phyloP scores from a whole-genome alignment of 352 stramenopile genomes.

The Pythium brachiatum region DNA sequence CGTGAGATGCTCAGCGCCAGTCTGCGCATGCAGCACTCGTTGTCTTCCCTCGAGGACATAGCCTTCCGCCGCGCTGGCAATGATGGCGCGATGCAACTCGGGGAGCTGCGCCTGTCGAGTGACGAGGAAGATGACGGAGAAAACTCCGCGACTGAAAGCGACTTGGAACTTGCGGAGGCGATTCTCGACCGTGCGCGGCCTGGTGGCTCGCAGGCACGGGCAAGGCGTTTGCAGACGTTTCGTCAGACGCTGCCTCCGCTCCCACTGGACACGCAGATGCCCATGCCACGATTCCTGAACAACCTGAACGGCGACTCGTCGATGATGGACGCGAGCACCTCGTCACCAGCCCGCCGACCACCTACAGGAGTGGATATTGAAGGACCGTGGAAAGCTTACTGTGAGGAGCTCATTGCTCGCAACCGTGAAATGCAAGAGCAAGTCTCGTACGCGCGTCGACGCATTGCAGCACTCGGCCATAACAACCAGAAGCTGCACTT shows the following conservation, averaged over 20 bases:
- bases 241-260: slow-evolving; percentile 19
- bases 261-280: slow-evolving; percentile 1
- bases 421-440: slow-evolving; percentile 82
- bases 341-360: background rate
- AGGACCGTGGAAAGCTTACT: slow-evolving; percentile 65
- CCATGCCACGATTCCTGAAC: slow-evolving; percentile 3
- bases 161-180: slow-evolving; percentile 25
- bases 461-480: slow-evolving; percentile 68
- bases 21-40: slow-evolving; percentile 10
- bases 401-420: slow-evolving; percentile 63
- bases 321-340: background rate
- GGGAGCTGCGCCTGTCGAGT: slow-evolving; percentile 23
- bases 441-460: slow-evolving; percentile 50
- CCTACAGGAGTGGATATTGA: slow-evolving; percentile 21
- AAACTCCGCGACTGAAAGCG: slow-evolving; percentile 19
- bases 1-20: slow-evolving; percentile 3
- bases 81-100: slow-evolving; percentile 22
- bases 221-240: slow-evolving; percentile 14
- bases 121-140: slow-evolving; percentile 23
- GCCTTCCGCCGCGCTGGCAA: slow-evolving; percentile 11
- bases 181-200: slow-evolving; percentile 10
- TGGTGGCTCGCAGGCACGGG: background rate
- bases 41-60: slow-evolving; percentile 20
- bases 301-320: background rate
- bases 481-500: slow-evolving; percentile 85